Percentiles rank a stretch among this genome's conserved stretches.
These are phyloP conservation scores for Penicillium sp. DNA, from an alignment of 2,329 filamentous ascomycete genomes.

Conservation along the genomic window DNA sequence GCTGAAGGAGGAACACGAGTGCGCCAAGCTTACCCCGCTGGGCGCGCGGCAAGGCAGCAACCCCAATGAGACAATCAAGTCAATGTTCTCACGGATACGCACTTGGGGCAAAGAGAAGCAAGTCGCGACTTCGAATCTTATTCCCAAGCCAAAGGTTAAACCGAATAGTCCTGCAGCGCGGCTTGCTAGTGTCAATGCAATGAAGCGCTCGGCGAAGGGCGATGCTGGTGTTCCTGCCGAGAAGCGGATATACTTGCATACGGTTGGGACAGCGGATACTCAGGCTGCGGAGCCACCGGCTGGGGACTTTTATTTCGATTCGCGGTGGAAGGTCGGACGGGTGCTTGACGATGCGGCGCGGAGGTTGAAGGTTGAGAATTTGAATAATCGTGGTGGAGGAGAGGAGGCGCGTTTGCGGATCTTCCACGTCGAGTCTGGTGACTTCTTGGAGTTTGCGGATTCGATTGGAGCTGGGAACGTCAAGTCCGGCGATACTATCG, in stretches of 20 bases:
- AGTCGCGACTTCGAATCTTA: conserved; percentile 61
- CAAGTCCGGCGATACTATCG: conserved; percentile 84
- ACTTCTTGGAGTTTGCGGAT: conserved; percentile 83
- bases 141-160: conserved; percentile 59
- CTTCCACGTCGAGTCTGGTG: conserved; percentile 89
- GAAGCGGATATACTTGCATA: conserved; percentile 85
- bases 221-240: conserved; percentile 77
- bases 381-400: conserved; percentile 46
- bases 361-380: conserved; percentile 46
- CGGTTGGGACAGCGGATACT: conserved; percentile 87
- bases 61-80: conserved; percentile 65
- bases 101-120: conserved; percentile 79
- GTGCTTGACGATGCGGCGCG: conserved; percentile 49
- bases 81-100: conserved; percentile 74
- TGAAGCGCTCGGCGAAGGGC: conserved; percentile 89
- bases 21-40: conserved; percentile 68
- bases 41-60: conserved; percentile 50
- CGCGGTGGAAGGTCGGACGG: conserved; percentile 87
- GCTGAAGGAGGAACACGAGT: conserved; percentile 73
- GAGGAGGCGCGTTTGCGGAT: conserved; percentile 76
- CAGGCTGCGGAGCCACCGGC: conserved; percentile 80
- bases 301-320: conserved; percentile 76
- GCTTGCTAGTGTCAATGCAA: conserved; percentile 68
- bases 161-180: conserved; percentile 58
- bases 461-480: conserved; percentile 71